A percentile compares a stretch with the other conserved stretches of the same genome.
phyloP scores from a whole-genome alignment of 805 yeast genomes.

The Wickerhamiella spandovensis region DNA sequence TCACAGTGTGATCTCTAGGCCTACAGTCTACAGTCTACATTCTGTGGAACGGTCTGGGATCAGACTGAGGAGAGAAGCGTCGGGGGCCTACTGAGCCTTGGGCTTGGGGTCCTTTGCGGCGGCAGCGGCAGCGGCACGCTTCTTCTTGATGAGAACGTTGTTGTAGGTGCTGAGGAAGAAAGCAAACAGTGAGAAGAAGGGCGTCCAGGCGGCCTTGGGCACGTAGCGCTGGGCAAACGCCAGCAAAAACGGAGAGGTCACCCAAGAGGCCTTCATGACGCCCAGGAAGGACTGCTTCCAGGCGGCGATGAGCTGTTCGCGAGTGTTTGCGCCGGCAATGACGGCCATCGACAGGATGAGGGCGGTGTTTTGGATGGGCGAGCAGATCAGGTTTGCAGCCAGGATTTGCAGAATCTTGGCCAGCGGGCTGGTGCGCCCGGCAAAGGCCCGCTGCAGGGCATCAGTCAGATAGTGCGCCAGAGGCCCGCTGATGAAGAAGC shows the following conservation, averaged over 20 bases:
- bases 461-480: constrained; percentile 25
- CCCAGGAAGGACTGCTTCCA: constrained; percentile 22
- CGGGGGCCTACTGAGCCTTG: not conserved
- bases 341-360: constrained; percentile 25
- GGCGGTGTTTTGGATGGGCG: constrained; percentile 24
- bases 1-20: no score
- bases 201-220: constrained; percentile 30
- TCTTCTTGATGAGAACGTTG: constrained; percentile 25
- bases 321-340: constrained; percentile 25
- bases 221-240: constrained; percentile 28
- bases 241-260: constrained; percentile 25
- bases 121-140: constrained; percentile 5
- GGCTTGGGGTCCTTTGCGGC: not conserved
- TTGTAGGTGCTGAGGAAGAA: constrained; percentile 28
- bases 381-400: constrained; percentile 23
- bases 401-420: constrained; percentile 26
- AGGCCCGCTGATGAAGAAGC: constrained; percentile 27
- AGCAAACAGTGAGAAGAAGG: constrained; percentile 27
- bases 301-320: constrained; percentile 20
- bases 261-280: constrained; percentile 26
- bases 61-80: no score
- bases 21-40: no score
- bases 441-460: constrained; percentile 25
- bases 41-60: no score
- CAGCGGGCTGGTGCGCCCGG: constrained; percentile 17